These are phyloP conservation scores for Apiotrichum gamsii DNA, from an alignment of 1,284 basidiomycete genomes.

Conservation along the genomic window DNA sequence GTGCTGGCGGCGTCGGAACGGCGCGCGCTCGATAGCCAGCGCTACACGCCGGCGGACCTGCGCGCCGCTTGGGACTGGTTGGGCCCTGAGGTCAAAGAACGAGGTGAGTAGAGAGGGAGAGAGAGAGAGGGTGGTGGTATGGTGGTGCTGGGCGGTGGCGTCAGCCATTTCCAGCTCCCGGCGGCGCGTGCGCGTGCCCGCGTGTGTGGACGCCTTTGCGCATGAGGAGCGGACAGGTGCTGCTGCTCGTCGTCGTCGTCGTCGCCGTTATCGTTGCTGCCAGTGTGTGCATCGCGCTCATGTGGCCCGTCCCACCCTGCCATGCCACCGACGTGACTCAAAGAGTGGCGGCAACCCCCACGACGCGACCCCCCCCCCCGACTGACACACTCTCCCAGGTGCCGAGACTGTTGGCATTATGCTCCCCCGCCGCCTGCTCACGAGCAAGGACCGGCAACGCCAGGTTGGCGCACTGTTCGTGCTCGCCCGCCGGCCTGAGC, in stretches of 20 bases:
- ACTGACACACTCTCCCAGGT: conserved; percentile 10
- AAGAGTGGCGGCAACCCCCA: too few relatives aligned
- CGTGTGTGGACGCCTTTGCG: too few relatives aligned
- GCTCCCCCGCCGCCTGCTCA: conserved; percentile 20
- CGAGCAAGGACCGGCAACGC: conserved; percentile 20
- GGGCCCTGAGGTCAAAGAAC: conserved; percentile 25
- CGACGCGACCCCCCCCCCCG: too few relatives aligned
- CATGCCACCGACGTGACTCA: conserved; percentile 5
- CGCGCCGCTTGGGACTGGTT: conserved; percentile 30
- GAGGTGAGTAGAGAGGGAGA: too few relatives aligned
- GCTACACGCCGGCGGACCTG: conserved; percentile 24
- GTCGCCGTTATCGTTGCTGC: too few relatives aligned
- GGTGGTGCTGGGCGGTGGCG: too few relatives aligned
- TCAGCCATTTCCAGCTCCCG: conserved; percentile 1
- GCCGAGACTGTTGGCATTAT: conserved; percentile 28
- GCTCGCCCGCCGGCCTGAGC: conserved; percentile 21
- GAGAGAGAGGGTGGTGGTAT: too few relatives aligned
- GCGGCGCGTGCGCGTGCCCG: background rate
- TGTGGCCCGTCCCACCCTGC: background rate
- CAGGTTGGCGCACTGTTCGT: conserved; percentile 27
- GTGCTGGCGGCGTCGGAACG: conserved; percentile 22
- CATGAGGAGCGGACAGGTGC: too few relatives aligned
- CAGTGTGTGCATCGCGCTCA: background rate
- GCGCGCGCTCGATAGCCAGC: conserved; percentile 20
- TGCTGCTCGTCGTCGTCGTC: too few relatives aligned